Base-by-base conservation (phyloP, 2,329 filamentous ascomycete species). In the Aspergillus vadensis region DNA sequence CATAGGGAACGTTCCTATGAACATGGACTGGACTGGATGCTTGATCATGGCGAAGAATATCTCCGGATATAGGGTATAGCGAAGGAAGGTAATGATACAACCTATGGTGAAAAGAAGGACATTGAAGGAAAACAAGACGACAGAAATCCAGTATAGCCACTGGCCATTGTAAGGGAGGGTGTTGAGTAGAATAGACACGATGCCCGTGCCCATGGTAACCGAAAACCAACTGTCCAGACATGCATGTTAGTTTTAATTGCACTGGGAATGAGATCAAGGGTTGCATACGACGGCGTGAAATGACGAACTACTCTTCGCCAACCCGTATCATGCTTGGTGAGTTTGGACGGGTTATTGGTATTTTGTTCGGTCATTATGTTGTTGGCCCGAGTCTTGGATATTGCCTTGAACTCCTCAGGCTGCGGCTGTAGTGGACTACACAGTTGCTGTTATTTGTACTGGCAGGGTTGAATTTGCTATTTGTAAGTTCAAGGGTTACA, bases 1-100 rank as follows among this genome's bases (percentile, higher is more conserved):
- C 86, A 91, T 90, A 0, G 88, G 88, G 32, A 89, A 82, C 0
- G 86, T 88, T 0, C 85, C 88, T 3, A 91, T 75, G 65, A 91
- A 91, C 56, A 91, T 79, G 1, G 85, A 87, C 68, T 91, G 86
- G 1, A 82, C 83, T 0, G 86, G 87, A 69, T 91, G 86, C 2
- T 79, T 76, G 38, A 91, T 82, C 88, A 91, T 89, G 15, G 83
- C 84, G 0, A 60, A 69, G 83, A 87, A 91, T 30, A 90, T 86
- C 60, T 84, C 81, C 0, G 88, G 88, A 67, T 89, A 91, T 1
- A 90, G 67, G 0, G 77, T 77, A 67, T 91, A 91, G 4, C 89
- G 82, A 2, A 88, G 70, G 1, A 85, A 58, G 1, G 84, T 87
- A 49, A 88, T 80, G 5, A 76, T 60, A 19, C 82, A 66, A 1